These are phyloP conservation scores for Corymbia citriodora DNA, from an alignment of 441 rosid species.

Conservation along the genomic window DNA sequence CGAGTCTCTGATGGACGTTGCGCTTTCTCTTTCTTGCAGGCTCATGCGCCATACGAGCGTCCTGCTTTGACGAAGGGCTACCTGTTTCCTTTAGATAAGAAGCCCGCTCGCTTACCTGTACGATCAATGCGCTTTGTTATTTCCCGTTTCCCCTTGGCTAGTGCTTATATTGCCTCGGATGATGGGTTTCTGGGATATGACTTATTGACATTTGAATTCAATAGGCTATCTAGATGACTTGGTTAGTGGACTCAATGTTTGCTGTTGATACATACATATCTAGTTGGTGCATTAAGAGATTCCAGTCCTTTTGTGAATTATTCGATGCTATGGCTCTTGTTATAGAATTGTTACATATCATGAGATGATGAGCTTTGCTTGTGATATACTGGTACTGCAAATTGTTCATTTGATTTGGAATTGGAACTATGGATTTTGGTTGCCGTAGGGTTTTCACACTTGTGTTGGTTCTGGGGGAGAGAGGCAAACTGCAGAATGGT, in stretches of 20 bases:
- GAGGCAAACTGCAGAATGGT: conserved; percentile 91
- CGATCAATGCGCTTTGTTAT: conserved; percentile 13
- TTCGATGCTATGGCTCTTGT: not conserved
- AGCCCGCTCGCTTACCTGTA: conserved; percentile 92
- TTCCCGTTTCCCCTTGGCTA: not conserved
- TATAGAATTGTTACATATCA: not conserved
- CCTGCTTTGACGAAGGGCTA: conserved; percentile 93
- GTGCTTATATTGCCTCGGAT: not conserved
- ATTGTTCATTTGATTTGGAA: not conserved
- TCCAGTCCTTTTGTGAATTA: not conserved
- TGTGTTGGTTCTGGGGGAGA: conserved; percentile 97
- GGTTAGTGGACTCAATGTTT: not conserved
- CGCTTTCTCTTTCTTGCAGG: conserved; percentile 30
- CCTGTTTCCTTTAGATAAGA: conserved; percentile 84
- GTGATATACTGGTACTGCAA: not conserved
- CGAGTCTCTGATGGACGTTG: not conserved
- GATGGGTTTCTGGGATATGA: not conserved
- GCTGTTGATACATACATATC: not conserved
- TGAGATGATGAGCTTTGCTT: not conserved
- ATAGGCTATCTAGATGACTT: not conserved
- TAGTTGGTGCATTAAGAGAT: not conserved
- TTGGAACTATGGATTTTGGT: not conserved
- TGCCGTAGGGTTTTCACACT: conserved; percentile 79
- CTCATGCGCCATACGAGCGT: conserved; percentile 88
- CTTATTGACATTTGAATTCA: not conserved